Conservation (phyloP, 2,329 filamentous ascomycete genomes). For the Cytospora schulzeri region DNA sequence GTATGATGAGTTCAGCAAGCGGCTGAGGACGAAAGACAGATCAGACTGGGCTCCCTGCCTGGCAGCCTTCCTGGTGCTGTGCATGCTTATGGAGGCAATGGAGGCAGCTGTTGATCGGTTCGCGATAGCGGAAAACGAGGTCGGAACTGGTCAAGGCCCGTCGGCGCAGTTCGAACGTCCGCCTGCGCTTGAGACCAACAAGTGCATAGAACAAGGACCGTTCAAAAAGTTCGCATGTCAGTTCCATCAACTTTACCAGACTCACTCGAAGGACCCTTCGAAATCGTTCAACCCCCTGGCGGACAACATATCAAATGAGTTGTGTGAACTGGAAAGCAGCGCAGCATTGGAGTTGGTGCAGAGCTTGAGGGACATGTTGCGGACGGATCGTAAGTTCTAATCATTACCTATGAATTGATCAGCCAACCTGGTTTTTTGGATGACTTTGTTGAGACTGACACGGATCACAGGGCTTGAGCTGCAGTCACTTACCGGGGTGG, state of each 20-base stretch:
- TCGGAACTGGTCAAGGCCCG: slow-evolving; percentile 44
- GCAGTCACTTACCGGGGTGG: slow-evolving; percentile 48
- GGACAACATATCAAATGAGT: slow-evolving; percentile 45
- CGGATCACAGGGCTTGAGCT: slow-evolving; percentile 41
- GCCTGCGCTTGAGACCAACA: slow-evolving; percentile 50
- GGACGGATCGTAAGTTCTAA: slow-evolving; percentile 47
- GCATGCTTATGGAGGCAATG: slow-evolving; percentile 61
- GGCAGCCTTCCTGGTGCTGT: slow-evolving; percentile 58
- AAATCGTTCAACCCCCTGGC: slow-evolving; percentile 59
- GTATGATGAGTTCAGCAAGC: slow-evolving; percentile 55
- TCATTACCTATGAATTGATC: not conserved
- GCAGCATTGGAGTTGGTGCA: slow-evolving; percentile 49
- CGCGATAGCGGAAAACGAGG: slow-evolving; percentile 54
- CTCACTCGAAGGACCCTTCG: slow-evolving; percentile 52
- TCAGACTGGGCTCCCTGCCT: slow-evolving; percentile 59
- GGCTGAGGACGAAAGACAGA: slow-evolving; percentile 56
- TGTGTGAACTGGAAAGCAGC: slow-evolving; percentile 47
- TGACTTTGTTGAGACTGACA: slow-evolving; percentile 14
- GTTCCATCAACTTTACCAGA: slow-evolving; percentile 63
- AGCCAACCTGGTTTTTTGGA: not conserved
- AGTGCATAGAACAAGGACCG: slow-evolving; percentile 59
- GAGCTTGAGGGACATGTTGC: slow-evolving; percentile 46
- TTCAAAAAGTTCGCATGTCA: slow-evolving; percentile 63
- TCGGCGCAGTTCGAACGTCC: slow-evolving; percentile 43
- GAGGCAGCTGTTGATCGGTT: slow-evolving; percentile 57